A percentile compares a stretch with the other conserved stretches of the same genome.
phyloP scores from a whole-genome alignment of 306 rosid genomes.

The Acacia crassicarpa region DNA sequence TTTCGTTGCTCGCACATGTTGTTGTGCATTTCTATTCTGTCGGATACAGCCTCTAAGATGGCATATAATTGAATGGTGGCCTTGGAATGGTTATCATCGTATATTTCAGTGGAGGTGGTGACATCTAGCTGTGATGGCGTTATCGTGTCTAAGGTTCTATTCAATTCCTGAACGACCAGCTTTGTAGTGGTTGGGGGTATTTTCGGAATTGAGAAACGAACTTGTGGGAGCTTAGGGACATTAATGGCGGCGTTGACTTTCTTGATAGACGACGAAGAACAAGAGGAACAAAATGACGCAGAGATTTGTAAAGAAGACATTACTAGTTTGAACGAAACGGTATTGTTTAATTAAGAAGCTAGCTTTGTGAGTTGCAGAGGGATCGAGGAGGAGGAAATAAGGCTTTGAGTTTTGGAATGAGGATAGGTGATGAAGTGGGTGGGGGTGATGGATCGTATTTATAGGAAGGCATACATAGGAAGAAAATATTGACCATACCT shows the following conservation, averaged over 20 bases:
- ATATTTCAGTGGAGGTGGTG: background rate
- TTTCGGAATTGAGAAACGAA: slow-evolving; percentile 21
- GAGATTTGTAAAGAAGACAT: slow-evolving; percentile 34
- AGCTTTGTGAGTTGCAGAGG: background rate
- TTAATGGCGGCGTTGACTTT: slow-evolving; percentile 46
- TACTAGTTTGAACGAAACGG: background rate
- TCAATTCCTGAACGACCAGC: slow-evolving; percentile 27
- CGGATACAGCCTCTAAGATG: slow-evolving; percentile 44
- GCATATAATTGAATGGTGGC: slow-evolving; percentile 38
- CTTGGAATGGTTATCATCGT: background rate
- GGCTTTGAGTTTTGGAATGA: background rate
- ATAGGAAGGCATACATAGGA: background rate
- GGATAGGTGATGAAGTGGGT: background rate
- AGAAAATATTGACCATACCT: background rate
- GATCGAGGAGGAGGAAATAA: background rate
- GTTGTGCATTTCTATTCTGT: slow-evolving; percentile 44
- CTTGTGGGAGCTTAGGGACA: slow-evolving; percentile 41
- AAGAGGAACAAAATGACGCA: slow-evolving; percentile 24
- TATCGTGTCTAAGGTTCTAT: background rate
- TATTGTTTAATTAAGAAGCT: background rate
- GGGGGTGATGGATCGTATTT: background rate
- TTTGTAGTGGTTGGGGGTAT: background rate
- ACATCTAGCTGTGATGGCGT: slow-evolving; percentile 4
- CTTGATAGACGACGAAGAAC: slow-evolving; percentile 33
- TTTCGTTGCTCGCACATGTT: slow-evolving; percentile 19